Evolutionary conservation across 2,329 filamentous ascomycete genomes (phyloP), one percentile per base, ranked within the genome.

Genomic region (Cladosporium velox): DNA sequence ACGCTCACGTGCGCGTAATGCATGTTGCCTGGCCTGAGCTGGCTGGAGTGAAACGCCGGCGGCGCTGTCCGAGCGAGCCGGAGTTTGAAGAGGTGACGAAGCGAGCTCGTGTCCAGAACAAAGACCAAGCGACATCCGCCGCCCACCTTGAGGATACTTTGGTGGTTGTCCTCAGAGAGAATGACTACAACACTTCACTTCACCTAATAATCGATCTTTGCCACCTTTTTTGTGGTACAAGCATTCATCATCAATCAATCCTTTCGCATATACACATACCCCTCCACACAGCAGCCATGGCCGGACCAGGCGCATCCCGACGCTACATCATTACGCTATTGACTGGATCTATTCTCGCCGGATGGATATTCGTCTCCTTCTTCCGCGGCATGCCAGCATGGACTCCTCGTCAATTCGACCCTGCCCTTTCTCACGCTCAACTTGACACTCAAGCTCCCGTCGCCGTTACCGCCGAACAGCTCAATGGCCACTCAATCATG

Each of bases 401-500:
- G 72, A 35, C 64, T 65, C 34, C 58, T 66, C 49, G 71, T 74
- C 14, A 69, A 28, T 15, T 73, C 14, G 30, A 62, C 38, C 41
- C 49, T 51, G 52, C 52, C 30, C 24, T 28, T 24, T 11, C 24
- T 14, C 34, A 55, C 21, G 24, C 60, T 7, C 47, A 63, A 14
- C 4, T 2, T 4, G n/a, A 47, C 2, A 1, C 30, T 8, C 52
- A 55, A 55, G 15, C 28, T n/a, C 52, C 52, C 12, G n/a, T 49
- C 12, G 30, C 60, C 62, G 51, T 35, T 7, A 34, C 55, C 0
- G n/a, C 34, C 3, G 55, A 58, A 4, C 55, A 58, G 1, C 30
- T 35, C 32, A 58, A 58, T 21, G 91, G 90, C 65, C 87, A 87
- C 65, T 89, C 88, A 3, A 94, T 93, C 73, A 91, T 91, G 60